Evolutionary conservation across 1,284 basidiomycete species (phyloP).

Genomic region (Ustilago trichophora): DNA sequence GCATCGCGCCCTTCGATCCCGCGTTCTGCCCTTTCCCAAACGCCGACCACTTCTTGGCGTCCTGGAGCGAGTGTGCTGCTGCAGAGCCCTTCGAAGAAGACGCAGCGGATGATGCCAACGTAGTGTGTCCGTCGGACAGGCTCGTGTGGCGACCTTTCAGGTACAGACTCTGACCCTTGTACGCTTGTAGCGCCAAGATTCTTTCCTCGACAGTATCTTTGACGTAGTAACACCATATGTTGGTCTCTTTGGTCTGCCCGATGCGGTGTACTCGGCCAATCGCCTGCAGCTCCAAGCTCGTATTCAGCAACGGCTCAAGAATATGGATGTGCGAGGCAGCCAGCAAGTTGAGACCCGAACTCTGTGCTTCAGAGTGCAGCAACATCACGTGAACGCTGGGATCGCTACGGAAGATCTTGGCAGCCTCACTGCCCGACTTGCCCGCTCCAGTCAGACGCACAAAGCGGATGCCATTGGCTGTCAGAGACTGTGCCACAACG

Average conservation of each 20-base stretch:
- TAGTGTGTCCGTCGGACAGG: background rate
- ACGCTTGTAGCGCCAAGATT: slow-evolving; percentile 49
- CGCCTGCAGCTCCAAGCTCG: slow-evolving; percentile 59
- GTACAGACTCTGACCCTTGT: slow-evolving; percentile 52
- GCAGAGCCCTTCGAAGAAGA: slow-evolving; percentile 14
- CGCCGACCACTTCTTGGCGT: slow-evolving; percentile 28
- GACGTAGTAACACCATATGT: slow-evolving; percentile 58
- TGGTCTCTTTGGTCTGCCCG: slow-evolving; percentile 56
- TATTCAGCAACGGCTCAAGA: slow-evolving; percentile 62
- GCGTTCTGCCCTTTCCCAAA: slow-evolving; percentile 20
- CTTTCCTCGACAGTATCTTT: slow-evolving; percentile 60
- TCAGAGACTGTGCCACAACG: slow-evolving; percentile 56
- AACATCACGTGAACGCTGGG: slow-evolving; percentile 51
- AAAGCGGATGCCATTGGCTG: slow-evolving; percentile 49
- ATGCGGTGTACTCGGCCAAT: slow-evolving; percentile 63
- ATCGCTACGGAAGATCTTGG: slow-evolving; percentile 46
- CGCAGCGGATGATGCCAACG: background rate
- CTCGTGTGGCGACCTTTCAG: slow-evolving; percentile 35
- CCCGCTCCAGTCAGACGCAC: slow-evolving; percentile 51
- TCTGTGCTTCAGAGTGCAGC: slow-evolving; percentile 62
- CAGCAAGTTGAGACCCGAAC: slow-evolving; percentile 58
- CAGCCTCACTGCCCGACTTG: slow-evolving; percentile 27
- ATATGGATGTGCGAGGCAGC: slow-evolving; percentile 58
- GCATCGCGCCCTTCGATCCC: slow-evolving; percentile 17
- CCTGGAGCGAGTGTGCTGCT: slow-evolving; percentile 22